Evolutionary conservation across 805 yeast genomes (phyloP).

Genomic region (Wickerhamiella brachini): DNA sequence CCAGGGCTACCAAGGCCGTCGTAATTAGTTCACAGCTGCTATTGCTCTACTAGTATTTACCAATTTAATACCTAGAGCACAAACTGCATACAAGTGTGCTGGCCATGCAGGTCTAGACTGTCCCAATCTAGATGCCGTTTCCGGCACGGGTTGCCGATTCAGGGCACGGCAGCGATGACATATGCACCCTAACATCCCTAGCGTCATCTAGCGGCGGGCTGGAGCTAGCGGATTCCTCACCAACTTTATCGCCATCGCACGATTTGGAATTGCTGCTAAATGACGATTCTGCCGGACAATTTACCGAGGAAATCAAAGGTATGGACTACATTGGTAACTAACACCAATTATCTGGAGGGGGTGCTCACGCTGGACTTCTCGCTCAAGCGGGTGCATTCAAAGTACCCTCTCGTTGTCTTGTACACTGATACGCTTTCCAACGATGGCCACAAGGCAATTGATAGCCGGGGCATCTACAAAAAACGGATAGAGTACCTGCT

Average conservation of each 20-base stretch:
- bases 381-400: constrained; percentile 29
- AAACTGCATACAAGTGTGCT: too few species aligned
- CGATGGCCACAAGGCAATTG: constrained; percentile 31
- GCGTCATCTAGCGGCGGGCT: neutral
- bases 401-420: constrained; percentile 39
- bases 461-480: constrained; percentile 30
- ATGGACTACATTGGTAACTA: constrained; percentile 47
- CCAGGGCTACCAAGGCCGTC: constrained; percentile 10
- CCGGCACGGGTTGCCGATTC: neutral
- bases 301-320: constrained; percentile 19
- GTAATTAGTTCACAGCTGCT: neutral
- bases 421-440: constrained; percentile 35
- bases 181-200: neutral
- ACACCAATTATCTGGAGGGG: constrained; percentile 37
- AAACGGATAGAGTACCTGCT: constrained; percentile 30
- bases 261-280: neutral
- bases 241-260: neutral
- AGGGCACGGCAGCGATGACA: neutral
- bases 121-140: neutral
- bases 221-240: neutral
- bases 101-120: neutral
- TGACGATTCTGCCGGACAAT: neutral
- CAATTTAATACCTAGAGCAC: too few species aligned
- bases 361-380: constrained; percentile 38
- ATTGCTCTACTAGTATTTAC: too few species aligned